Evolutionary conservation across 208 protist species (phyloP).

Genomic region (Wallacemonas sp.): DNA sequence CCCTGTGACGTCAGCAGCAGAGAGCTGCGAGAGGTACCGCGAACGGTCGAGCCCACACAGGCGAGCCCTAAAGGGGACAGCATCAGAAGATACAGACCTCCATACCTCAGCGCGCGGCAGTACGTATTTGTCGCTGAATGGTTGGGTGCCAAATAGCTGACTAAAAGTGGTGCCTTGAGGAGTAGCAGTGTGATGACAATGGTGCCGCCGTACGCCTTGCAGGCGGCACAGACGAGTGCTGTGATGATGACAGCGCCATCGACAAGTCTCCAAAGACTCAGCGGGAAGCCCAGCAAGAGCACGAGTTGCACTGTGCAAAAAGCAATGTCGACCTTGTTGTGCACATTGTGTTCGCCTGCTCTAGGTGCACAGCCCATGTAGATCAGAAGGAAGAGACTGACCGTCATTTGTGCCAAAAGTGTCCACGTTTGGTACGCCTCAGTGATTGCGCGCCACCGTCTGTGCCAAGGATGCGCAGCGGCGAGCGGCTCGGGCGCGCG

Average conservation of each 20-base stretch:
- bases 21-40: slow-evolving; percentile 23
- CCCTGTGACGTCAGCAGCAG: slow-evolving; percentile 34
- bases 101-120: slow-evolving; percentile 56
- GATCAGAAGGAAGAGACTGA: slow-evolving; percentile 53
- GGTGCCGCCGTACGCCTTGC: slow-evolving; percentile 34
- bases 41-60: slow-evolving; percentile 50
- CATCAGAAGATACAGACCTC: slow-evolving; percentile 45
- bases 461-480: slow-evolving; percentile 12
- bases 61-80: slow-evolving; percentile 53
- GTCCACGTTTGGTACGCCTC: slow-evolving; percentile 15
- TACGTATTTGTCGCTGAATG: slow-evolving; percentile 70
- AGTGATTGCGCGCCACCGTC: slow-evolving; percentile 13
- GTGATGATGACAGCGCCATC: slow-evolving; percentile 44
- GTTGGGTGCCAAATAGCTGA: slow-evolving; percentile 32
- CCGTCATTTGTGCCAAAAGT: slow-evolving; percentile 44
- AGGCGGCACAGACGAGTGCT: slow-evolving; percentile 39
- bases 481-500: neutral
- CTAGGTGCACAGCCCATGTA: slow-evolving; percentile 55
- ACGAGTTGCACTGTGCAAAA: slow-evolving; percentile 46
- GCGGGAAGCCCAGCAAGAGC: slow-evolving; percentile 28
- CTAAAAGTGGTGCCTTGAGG: slow-evolving; percentile 63
- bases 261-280: slow-evolving; percentile 34
- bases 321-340: slow-evolving; percentile 52
- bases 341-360: slow-evolving; percentile 14
- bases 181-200: slow-evolving; percentile 52